phyloP scores from a whole-genome alignment of 768 basidiomycete species.

The Cyclocybe aegerita region DNA sequence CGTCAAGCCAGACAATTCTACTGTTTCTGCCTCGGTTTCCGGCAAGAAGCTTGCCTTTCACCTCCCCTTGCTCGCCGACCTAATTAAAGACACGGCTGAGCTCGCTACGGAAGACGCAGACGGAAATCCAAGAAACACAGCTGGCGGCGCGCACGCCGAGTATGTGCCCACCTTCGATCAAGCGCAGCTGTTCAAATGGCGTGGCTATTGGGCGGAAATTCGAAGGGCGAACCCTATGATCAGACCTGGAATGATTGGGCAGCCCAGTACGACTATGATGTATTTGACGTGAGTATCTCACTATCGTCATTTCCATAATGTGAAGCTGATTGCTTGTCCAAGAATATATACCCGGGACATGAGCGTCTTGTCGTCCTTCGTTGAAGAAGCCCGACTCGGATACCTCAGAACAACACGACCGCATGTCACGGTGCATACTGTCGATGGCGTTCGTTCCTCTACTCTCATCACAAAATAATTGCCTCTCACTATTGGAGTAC shows the following conservation, averaged over 20 bases:
- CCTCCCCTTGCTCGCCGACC: too few species aligned
- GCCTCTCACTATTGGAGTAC: too few species aligned
- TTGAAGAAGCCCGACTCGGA: constrained; percentile 39
- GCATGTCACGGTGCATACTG: constrained; percentile 39
- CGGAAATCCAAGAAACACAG: too few species aligned
- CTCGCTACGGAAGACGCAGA: too few species aligned
- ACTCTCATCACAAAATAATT: neutral
- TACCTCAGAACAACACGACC: constrained; percentile 41
- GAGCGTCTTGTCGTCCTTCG: constrained; percentile 37
- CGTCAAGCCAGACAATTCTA: too few species aligned
- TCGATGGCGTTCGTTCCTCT: constrained; percentile 24
- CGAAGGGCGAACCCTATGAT: constrained; percentile 15
- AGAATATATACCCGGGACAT: constrained; percentile 47
- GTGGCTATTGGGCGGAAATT: constrained; percentile 42
- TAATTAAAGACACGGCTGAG: too few species aligned
- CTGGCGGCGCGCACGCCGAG: constrained; percentile 30
- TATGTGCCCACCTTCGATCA: constrained; percentile 40
- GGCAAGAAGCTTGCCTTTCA: too few species aligned
- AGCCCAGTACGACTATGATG: constrained; percentile 16
- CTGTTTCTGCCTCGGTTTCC: too few species aligned
- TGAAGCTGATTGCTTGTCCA: neutral
- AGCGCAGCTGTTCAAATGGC: constrained; percentile 45
- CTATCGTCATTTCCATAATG: neutral
- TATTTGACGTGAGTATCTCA: constrained; percentile 32
- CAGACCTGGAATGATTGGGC: constrained; percentile 9